Evolutionary conservation across 2,329 filamentous ascomycete genomes (phyloP).

Genomic region (Emericellopsis atlantica): DNA sequence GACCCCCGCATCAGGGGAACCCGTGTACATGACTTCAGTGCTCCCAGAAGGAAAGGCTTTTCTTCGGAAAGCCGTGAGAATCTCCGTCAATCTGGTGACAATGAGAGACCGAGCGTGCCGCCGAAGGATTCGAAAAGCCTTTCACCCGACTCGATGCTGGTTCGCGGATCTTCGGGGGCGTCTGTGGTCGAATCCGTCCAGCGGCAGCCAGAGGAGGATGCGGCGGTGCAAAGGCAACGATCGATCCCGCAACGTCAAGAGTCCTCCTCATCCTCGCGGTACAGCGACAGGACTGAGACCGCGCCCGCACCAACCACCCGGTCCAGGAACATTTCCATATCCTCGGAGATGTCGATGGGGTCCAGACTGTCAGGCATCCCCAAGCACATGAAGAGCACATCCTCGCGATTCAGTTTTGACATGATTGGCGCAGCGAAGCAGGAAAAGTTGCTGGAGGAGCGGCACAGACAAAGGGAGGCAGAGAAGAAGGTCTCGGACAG

Average conservation of each 20-base stretch:
- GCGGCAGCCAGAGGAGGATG: too few species aligned
- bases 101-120: too few species aligned
- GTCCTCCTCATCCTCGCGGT: not conserved
- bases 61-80: not conserved
- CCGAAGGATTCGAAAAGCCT: too few species aligned
- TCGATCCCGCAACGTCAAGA: not conserved
- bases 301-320: slow-evolving; percentile 11
- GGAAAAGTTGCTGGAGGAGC: slow-evolving; percentile 60
- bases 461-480: slow-evolving; percentile 53
- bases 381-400: slow-evolving; percentile 61
- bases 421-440: slow-evolving; percentile 58
- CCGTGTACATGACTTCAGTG: slow-evolving; percentile 53
- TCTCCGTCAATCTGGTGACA: too few species aligned
- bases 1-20: slow-evolving; percentile 54
- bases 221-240: not conserved
- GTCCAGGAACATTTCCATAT: slow-evolving; percentile 39
- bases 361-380: slow-evolving; percentile 37
- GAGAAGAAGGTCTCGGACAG: slow-evolving; percentile 37
- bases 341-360: slow-evolving; percentile 30
- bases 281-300: not conserved
- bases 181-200: too few species aligned
- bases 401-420: slow-evolving; percentile 72
- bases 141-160: too few species aligned
- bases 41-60: slow-evolving; percentile 33
- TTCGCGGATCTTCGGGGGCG: too few species aligned